These are phyloP conservation scores for Alternaria arborescens DNA, from an alignment of 2,329 filamentous ascomycete species.

Conservation along the genomic window DNA sequence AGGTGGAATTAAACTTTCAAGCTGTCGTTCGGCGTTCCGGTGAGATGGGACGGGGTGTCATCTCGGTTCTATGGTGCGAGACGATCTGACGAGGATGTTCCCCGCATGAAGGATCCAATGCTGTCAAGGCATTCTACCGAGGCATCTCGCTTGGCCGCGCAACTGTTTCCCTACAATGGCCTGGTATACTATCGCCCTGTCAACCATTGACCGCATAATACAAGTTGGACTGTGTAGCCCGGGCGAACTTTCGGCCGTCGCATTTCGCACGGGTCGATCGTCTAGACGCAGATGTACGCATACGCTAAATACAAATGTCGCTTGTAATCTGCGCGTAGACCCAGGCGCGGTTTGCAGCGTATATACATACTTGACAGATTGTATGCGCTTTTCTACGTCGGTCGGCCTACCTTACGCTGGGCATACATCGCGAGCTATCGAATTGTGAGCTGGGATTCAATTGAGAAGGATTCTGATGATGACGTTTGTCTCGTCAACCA, in stretches of 20 bases:
- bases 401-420: not conserved
- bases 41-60: conserved; percentile 9
- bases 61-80: conserved; percentile 10
- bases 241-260: not conserved
- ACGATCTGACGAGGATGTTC: conserved; percentile 8
- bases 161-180: not conserved
- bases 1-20: conserved; percentile 1
- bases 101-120: conserved; percentile 5
- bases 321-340: not conserved
- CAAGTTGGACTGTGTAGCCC: not conserved
- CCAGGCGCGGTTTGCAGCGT: not conserved
- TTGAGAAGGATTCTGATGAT: not conserved
- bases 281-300: not conserved
- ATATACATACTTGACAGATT: not conserved
- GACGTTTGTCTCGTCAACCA: not conserved
- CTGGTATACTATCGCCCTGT: not conserved
- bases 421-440: not conserved
- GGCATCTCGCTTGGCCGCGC: conserved; percentile 2
- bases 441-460: not conserved
- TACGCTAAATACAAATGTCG: not conserved
- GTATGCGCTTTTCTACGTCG: not conserved
- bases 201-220: not conserved
- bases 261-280: not conserved
- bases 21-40: conserved; percentile 2
- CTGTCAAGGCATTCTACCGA: conserved; percentile 4